Evolutionary conservation across 176 grass and related monocot genomes (phyloP).

Genomic region (Otatea glauca): DNA sequence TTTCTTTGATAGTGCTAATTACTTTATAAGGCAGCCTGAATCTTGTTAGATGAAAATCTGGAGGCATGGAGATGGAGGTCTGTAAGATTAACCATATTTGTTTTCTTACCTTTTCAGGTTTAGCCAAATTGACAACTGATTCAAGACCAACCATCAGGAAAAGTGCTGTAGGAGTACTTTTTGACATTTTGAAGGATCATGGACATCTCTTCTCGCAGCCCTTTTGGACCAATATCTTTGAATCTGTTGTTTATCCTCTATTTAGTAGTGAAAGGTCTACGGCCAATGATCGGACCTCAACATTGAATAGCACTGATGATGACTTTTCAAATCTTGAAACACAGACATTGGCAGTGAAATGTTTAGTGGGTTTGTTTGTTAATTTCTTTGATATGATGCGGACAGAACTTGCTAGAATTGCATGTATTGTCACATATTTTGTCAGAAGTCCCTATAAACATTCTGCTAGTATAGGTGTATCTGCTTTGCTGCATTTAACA

Average conservation of each 20-base stretch:
- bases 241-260: conserved; percentile 78
- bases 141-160: conserved; percentile 77
- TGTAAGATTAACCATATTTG: conserved; percentile 9
- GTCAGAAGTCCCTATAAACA: conserved; percentile 85
- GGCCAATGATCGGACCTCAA: conserved; percentile 44
- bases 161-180: conserved; percentile 91
- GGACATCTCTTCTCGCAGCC: conserved; percentile 71
- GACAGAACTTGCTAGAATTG: conserved; percentile 64
- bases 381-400: conserved; percentile 74
- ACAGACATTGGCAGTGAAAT: conserved; percentile 72
- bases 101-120: conserved; percentile 62
- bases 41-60: conserved; percentile 23
- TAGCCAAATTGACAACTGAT: conserved; percentile 86
- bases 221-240: conserved; percentile 82
- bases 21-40: conserved; percentile 6
- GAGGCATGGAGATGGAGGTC: conserved; percentile 14
- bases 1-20: neutral
- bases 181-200: conserved; percentile 97
- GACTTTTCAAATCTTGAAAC: conserved; percentile 72
- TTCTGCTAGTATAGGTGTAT: conserved; percentile 78
- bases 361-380: conserved; percentile 76
- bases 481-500: conserved; percentile 66
- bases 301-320: conserved; percentile 49
- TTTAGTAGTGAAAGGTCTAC: conserved; percentile 57
- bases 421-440: conserved; percentile 65